phyloP scores from a whole-genome alignment of 73 alveolate genomes.

The Effrenium voratum region DNA sequence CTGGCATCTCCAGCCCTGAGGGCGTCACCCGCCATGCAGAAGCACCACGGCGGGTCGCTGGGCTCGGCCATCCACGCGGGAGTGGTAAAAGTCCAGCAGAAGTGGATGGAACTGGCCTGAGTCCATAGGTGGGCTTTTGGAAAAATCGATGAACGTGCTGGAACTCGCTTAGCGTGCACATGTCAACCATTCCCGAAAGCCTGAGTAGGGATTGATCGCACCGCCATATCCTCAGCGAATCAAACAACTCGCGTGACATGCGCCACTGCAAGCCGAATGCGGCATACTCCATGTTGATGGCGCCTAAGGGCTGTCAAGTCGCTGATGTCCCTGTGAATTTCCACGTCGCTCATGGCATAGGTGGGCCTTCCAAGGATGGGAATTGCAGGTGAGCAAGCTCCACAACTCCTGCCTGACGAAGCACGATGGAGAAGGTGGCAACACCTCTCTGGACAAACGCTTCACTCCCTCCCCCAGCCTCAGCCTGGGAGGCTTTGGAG shows the following conservation, averaged over 20 bases:
- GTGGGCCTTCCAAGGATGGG: constrained; percentile 40
- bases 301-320: not conserved
- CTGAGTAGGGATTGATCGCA: constrained; percentile 67
- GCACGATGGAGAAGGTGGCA: no score
- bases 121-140: not conserved
- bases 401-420: no score
- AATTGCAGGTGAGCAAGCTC: no score
- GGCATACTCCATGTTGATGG: not conserved
- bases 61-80: not conserved
- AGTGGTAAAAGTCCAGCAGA: constrained; percentile 54
- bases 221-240: constrained; percentile 54
- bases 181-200: not conserved
- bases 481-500: no score
- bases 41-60: constrained; percentile 52
- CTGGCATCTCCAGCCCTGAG: no score
- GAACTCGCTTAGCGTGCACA: not conserved
- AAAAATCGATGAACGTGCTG: not conserved
- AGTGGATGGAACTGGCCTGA: constrained; percentile 26
- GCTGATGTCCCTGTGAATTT: constrained; percentile 25
- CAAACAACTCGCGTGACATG: not conserved
- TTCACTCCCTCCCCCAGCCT: no score
- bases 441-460: no score
- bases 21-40: constrained; percentile 51
- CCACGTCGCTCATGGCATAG: constrained; percentile 8
- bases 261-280: not conserved